Evolutionary conservation across 768 basidiomycete genomes (phyloP).

Genomic region (Inosperma sp.): DNA sequence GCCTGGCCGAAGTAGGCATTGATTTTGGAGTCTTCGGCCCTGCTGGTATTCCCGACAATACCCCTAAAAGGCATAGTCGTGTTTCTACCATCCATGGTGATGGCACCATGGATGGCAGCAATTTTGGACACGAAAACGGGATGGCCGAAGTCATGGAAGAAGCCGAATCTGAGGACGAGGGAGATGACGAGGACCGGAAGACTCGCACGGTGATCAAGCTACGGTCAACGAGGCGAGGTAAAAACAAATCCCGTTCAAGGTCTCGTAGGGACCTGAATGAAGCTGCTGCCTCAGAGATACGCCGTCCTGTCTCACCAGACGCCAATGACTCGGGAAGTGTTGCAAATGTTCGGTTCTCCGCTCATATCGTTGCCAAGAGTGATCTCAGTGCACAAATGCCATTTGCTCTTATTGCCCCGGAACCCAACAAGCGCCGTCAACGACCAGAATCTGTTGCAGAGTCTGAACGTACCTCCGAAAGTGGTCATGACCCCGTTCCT

Average conservation of each 20-base stretch:
- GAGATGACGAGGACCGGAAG: slow-evolving; percentile 44
- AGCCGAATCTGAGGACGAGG: slow-evolving; percentile 30
- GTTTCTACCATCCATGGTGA: slow-evolving; percentile 29
- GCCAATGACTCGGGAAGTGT: slow-evolving; percentile 61
- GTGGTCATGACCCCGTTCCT: slow-evolving; percentile 34
- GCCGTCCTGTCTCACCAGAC: slow-evolving; percentile 55
- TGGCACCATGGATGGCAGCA: slow-evolving; percentile 27
- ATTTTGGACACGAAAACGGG: slow-evolving; percentile 22
- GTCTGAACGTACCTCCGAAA: slow-evolving; percentile 39
- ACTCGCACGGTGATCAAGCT: slow-evolving; percentile 78
- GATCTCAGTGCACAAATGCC: slow-evolving; percentile 60
- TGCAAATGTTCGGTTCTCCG: slow-evolving; percentile 75
- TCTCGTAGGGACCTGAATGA: slow-evolving; percentile 66
- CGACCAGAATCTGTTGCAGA: slow-evolving; percentile 33
- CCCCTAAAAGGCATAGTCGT: slow-evolving; percentile 34
- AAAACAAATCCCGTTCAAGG: slow-evolving; percentile 58
- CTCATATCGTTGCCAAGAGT: slow-evolving; percentile 56
- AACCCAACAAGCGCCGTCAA: slow-evolving; percentile 42
- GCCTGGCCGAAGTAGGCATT: slow-evolving; percentile 60
- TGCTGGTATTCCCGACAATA: slow-evolving; percentile 27
- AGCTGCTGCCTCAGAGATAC: slow-evolving; percentile 49
- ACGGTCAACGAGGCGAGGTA: slow-evolving; percentile 46
- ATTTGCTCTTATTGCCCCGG: slow-evolving; percentile 77
- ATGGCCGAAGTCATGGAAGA: slow-evolving; percentile 26
- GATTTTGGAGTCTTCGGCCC: slow-evolving; percentile 75